Conservation (phyloP, 306 rosid genomes). For the Malus sylvestris region DNA sequence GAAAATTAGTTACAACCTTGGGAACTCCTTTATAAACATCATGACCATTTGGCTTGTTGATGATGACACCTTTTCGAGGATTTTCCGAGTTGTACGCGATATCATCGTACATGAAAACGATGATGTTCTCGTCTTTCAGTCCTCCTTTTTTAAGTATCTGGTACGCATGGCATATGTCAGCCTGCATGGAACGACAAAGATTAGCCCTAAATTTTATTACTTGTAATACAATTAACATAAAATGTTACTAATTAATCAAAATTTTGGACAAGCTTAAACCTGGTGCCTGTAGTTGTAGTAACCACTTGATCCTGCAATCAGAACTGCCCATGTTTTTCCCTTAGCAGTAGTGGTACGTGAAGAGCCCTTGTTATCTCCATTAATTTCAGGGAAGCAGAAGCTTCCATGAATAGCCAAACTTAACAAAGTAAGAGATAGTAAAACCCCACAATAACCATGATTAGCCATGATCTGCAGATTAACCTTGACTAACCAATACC, state of each 20-base stretch:
- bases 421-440: neutral
- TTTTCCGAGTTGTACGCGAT: conserved; percentile 24
- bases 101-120: conserved; percentile 18
- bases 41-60: conserved; percentile 37
- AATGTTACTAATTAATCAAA: too few relatives aligned
- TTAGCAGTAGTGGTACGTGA: neutral
- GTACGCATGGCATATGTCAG: conserved; percentile 56
- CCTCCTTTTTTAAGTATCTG: conserved; percentile 11
- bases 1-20: conserved; percentile 14
- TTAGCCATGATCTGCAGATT: neutral
- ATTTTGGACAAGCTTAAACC: conserved; percentile 4
- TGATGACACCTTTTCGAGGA: conserved; percentile 42
- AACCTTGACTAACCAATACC: neutral
- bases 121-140: too few relatives aligned
- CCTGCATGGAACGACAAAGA: conserved; percentile 11
- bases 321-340: conserved; percentile 45
- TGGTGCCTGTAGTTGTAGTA: conserved; percentile 42
- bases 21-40: conserved; percentile 51
- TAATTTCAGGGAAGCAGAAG: neutral
- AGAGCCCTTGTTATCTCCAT: neutral
- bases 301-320: conserved; percentile 37
- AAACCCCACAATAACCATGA: too few relatives aligned
- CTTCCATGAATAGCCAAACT: neutral
- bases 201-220: neutral
- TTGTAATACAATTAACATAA: neutral